phyloP scores from a whole-genome alignment of 257 asterid genomes.

The Solanum infundibuliforme region DNA sequence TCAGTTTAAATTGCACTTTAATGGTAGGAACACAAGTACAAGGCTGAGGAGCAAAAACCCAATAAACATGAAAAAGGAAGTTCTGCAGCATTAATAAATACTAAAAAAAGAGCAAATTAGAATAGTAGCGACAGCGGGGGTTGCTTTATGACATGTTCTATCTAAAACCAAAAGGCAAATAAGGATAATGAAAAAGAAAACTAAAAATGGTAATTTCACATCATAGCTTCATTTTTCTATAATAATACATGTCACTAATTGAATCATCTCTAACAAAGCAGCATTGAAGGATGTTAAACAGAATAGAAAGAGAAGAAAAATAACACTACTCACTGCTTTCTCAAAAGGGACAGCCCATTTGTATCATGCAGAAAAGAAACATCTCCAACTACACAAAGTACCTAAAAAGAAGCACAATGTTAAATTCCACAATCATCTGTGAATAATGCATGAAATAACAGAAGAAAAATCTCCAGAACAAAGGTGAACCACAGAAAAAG shows the following conservation, averaged over 20 bases:
- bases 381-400: constrained; percentile 75
- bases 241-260: not conserved
- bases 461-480: not conserved
- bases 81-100: not conserved
- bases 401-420: constrained; percentile 26
- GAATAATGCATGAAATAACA: not conserved
- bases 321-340: constrained; percentile 36
- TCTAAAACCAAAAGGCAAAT: not conserved
- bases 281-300: not conserved
- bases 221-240: not conserved
- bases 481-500: not conserved
- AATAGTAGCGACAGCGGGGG: not conserved
- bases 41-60: not conserved
- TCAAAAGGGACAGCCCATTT: constrained; percentile 73
- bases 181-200: not conserved
- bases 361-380: constrained; percentile 93
- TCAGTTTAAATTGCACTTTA: not conserved
- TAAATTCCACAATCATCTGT: not conserved
- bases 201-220: not conserved
- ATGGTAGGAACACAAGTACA: not conserved
- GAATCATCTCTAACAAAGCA: not conserved
- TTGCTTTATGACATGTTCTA: not conserved
- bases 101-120: not conserved
- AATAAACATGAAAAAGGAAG: not conserved
- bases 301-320: not conserved